phyloP scores from a whole-genome alignment of 148 eudicot species.

The Limonium bicolor region DNA sequence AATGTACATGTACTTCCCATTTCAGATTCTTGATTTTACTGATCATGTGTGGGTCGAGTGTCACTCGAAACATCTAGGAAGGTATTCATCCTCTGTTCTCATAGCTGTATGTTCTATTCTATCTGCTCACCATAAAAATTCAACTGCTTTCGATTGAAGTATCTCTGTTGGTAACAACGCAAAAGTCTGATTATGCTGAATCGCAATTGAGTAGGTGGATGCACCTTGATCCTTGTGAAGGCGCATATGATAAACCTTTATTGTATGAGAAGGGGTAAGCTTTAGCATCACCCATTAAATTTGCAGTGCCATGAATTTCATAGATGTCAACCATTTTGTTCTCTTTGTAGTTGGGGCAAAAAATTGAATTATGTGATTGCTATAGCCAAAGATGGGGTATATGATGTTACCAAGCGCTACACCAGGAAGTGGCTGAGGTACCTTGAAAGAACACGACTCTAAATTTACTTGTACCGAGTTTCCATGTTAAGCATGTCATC shows the following conservation, averaged over 20 bases:
- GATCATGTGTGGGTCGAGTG: slow-evolving; percentile 99
- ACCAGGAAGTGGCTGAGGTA: slow-evolving; percentile 97
- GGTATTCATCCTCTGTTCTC: slow-evolving; percentile 52
- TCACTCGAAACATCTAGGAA: slow-evolving; percentile 57
- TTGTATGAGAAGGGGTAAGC: slow-evolving; percentile 91
- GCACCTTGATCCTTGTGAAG: slow-evolving; percentile 99
- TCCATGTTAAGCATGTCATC: no score
- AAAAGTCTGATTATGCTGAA: slow-evolving; percentile 7
- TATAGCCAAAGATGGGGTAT: slow-evolving; percentile 79
- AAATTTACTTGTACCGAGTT: no score
- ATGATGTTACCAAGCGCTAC: slow-evolving; percentile 96
- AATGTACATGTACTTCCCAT: no score
- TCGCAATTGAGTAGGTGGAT: no score
- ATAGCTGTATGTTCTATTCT: no score
- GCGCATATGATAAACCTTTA: slow-evolving; percentile 78
- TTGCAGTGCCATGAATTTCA: no score
- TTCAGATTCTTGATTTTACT: slow-evolving; percentile 71
- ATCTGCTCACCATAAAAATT: no score
- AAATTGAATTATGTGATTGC: slow-evolving; percentile 68
- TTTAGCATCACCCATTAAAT: no score
- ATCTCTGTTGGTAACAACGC: no score
- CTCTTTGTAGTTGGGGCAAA: slow-evolving; percentile 57
- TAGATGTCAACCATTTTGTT: no score
- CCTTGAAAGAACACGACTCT: background rate
- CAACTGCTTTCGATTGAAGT: no score